phyloP scores from a whole-genome alignment of 1,284 basidiomycete species.

The Puccinia coronata region DNA sequence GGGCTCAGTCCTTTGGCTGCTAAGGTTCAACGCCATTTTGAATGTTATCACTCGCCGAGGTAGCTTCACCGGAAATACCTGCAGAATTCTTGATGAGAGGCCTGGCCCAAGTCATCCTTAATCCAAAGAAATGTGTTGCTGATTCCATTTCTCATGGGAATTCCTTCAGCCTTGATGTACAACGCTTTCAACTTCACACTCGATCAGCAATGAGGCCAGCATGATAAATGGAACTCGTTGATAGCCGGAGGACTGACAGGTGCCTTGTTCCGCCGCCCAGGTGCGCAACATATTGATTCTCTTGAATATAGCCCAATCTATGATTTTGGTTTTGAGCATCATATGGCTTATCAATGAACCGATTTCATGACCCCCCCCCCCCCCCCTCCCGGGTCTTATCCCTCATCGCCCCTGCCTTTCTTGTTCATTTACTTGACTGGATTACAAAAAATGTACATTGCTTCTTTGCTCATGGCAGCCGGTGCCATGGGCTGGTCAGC shows the following conservation, averaged over 20 bases:
- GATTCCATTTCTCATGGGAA: neutral
- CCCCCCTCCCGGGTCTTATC: neutral
- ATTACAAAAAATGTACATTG: conserved; percentile 44
- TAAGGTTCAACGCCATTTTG: conserved; percentile 94
- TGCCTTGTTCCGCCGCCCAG: conserved; percentile 87
- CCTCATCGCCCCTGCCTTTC: neutral
- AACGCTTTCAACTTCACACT: conserved; percentile 94
- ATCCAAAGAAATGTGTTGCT: neutral
- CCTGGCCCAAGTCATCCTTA: neutral
- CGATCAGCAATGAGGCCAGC: conserved; percentile 75
- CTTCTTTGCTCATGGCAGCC: conserved; percentile 36
- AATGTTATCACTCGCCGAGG: conserved; percentile 96
- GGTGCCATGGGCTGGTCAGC: conserved; percentile 44
- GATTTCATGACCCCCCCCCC: neutral
- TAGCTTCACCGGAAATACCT: conserved; percentile 96
- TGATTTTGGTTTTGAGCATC: neutral
- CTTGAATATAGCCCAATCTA: neutral
- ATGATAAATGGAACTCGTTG: conserved; percentile 88
- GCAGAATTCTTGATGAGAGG: conserved; percentile 83
- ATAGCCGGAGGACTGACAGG: conserved; percentile 88
- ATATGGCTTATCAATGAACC: neutral
- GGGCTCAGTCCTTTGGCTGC: conserved; percentile 60
- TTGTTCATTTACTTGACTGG: neutral
- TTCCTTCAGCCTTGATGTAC: conserved; percentile 80
- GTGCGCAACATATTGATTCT: conserved; percentile 61